phyloP scores from a whole-genome alignment of 2,329 filamentous ascomycete species.

The Aspergillus piperis region DNA sequence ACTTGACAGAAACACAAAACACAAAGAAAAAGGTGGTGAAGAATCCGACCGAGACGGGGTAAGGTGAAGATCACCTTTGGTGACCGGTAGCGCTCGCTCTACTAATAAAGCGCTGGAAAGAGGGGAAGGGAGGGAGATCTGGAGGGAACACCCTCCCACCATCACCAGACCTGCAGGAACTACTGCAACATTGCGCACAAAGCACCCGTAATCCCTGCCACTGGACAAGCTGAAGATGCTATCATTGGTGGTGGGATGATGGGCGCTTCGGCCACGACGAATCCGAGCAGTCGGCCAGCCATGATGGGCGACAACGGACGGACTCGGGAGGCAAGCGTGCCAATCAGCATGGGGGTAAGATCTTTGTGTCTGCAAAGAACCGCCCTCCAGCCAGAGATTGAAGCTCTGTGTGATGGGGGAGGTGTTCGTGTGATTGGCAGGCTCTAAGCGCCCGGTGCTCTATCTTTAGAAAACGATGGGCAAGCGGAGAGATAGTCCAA shows the following conservation, averaged over 20 bases:
- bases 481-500: conserved; percentile 1
- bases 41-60: conserved; percentile 16
- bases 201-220: conserved; percentile 17
- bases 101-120: conserved; percentile 31
- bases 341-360: conserved; percentile 17
- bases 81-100: conserved; percentile 25
- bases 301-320: conserved; percentile 14
- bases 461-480: conserved; percentile 32
- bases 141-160: conserved; percentile 17
- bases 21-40: conserved; percentile 28
- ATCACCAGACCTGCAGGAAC: conserved; percentile 28
- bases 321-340: conserved; percentile 6
- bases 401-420: conserved; percentile 15
- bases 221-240: conserved; percentile 11
- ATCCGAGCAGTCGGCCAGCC: not conserved
- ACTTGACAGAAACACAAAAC: conserved; percentile 22
- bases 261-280: conserved; percentile 23
- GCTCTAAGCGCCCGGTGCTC: conserved; percentile 30
- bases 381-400: conserved; percentile 12
- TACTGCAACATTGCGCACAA: conserved; percentile 37
- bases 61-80: conserved; percentile 23
- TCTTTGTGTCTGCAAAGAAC: conserved; percentile 25
- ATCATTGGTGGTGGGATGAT: conserved; percentile 20
- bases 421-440: conserved; percentile 24
- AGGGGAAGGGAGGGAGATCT: conserved; percentile 18